Percentiles rank a stretch among this genome's conserved stretches.
phyloP scores from a whole-genome alignment of 2,329 filamentous ascomycete species.

The Aspergillus sergii region DNA sequence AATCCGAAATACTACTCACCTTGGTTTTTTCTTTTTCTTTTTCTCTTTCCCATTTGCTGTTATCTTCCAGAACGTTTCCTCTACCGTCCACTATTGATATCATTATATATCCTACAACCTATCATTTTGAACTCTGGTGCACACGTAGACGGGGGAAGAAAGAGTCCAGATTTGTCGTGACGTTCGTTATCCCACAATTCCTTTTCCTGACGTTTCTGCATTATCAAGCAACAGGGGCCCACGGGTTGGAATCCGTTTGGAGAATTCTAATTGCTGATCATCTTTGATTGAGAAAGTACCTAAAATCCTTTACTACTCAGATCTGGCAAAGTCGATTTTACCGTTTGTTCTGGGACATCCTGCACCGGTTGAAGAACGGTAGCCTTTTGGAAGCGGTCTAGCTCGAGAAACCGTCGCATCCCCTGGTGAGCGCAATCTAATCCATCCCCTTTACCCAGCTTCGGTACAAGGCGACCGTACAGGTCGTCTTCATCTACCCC shows the following conservation, averaged over 20 bases:
- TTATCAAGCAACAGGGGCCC: slow-evolving; percentile 12
- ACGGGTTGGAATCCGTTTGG: slow-evolving; percentile 19
- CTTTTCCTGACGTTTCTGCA: slow-evolving; percentile 9
- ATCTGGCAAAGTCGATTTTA: slow-evolving; percentile 9
- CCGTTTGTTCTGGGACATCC: slow-evolving; percentile 13
- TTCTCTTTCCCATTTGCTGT: slow-evolving; percentile 1
- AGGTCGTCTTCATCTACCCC: not conserved
- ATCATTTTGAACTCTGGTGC: slow-evolving; percentile 18
- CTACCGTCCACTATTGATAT: slow-evolving; percentile 10
- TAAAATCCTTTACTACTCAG: slow-evolving; percentile 12
- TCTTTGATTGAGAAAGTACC: slow-evolving; percentile 10
- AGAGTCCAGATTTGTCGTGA: not conserved
- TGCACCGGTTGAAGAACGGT: slow-evolving; percentile 18
- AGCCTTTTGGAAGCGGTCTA: slow-evolving; percentile 15
- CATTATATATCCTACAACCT: slow-evolving; percentile 16
- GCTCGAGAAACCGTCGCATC: slow-evolving; percentile 13
- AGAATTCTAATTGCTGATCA: slow-evolving; percentile 16
- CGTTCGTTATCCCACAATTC: not conserved
- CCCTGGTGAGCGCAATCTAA: slow-evolving; percentile 18
- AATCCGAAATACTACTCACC: slow-evolving; percentile 13
- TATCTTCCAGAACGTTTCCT: slow-evolving; percentile 24
- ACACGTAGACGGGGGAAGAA: slow-evolving; percentile 9
- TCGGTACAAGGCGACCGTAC: not conserved
- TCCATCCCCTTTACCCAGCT: slow-evolving; percentile 13
- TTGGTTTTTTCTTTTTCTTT: slow-evolving; percentile 3